phyloP scores from a whole-genome alignment of 805 yeast genomes.

The Kurtzmaniella fragi region DNA sequence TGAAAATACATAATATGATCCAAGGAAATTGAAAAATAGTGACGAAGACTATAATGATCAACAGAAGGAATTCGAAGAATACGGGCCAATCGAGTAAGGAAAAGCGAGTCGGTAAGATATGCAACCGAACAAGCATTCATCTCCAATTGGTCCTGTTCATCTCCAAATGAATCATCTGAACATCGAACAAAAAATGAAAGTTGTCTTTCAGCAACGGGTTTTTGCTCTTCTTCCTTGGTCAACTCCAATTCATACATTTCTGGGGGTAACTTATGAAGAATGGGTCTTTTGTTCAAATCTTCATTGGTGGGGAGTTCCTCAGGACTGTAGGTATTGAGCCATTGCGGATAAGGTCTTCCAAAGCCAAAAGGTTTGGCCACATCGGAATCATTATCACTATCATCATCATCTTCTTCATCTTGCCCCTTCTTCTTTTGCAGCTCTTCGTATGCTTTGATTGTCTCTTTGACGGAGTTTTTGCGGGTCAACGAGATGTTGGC shows the following conservation, averaged over 20 bases:
- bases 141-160: constrained; percentile 12
- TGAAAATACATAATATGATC: constrained; percentile 70
- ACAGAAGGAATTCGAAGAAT: constrained; percentile 37
- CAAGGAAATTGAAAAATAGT: constrained; percentile 51
- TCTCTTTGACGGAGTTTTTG: constrained; percentile 22
- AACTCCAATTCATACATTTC: constrained; percentile 25
- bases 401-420: constrained; percentile 20
- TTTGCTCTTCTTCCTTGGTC: constrained; percentile 18
- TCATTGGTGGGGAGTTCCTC: constrained; percentile 10
- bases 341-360: constrained; percentile 27
- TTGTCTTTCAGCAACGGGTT: constrained; percentile 19
- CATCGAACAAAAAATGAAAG: constrained; percentile 17
- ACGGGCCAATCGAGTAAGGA: constrained; percentile 48
- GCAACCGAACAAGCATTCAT: constrained; percentile 44
- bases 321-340: constrained; percentile 20
- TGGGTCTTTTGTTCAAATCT: constrained; percentile 10
- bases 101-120: constrained; percentile 54
- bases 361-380: constrained; percentile 27
- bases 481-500: constrained; percentile 31
- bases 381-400: constrained; percentile 18
- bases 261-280: constrained; percentile 26
- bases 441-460: constrained; percentile 15
- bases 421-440: constrained; percentile 12
- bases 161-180: constrained; percentile 14
- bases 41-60: constrained; percentile 14